These are phyloP conservation scores for Parastagonospora avenae DNA, from an alignment of 2,329 filamentous ascomycete genomes.

Conservation along the genomic window DNA sequence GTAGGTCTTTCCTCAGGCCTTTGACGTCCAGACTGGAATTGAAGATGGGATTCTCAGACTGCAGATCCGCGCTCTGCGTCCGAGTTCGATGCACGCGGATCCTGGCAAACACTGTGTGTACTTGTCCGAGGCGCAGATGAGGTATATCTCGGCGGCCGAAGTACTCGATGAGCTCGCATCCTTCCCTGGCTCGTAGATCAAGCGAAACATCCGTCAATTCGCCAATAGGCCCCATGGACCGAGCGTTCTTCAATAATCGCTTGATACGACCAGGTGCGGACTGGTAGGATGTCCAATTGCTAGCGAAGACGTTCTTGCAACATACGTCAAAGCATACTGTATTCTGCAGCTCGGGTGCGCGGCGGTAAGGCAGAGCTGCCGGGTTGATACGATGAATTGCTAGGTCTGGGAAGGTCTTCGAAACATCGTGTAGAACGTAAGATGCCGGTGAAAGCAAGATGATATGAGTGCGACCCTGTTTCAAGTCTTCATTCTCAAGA, in stretches of 20 bases:
- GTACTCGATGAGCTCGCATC: constrained; percentile 30
- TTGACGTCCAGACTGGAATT: constrained; percentile 26
- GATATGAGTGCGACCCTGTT: constrained; percentile 28
- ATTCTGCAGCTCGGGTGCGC: constrained; percentile 13
- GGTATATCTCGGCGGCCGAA: constrained; percentile 22
- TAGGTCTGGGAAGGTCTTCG: constrained; percentile 22
- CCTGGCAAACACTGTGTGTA: constrained; percentile 28
- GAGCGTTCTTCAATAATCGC: constrained; percentile 33
- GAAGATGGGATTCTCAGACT: constrained; percentile 27
- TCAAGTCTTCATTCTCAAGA: constrained; percentile 17
- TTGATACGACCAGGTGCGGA: constrained; percentile 26
- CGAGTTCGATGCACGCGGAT: constrained; percentile 25
- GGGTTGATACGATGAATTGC: constrained; percentile 37
- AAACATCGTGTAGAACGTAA: constrained; percentile 28
- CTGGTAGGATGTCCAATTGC: constrained; percentile 33
- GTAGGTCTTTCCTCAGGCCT: constrained; percentile 26
- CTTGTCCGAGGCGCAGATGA: constrained; percentile 31
- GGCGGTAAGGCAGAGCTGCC: constrained; percentile 27
- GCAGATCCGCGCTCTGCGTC: constrained; percentile 17
- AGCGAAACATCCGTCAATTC: constrained; percentile 26
- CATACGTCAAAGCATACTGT: constrained; percentile 22
- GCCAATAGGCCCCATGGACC: constrained; percentile 26
- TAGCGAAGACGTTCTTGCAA: constrained; percentile 32
- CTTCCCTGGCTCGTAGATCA: constrained; percentile 25
- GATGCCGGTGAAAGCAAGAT: constrained; percentile 33